Conservation (phyloP, 352 stramenopile species). For the Peronosclerospora sorghi region DNA sequence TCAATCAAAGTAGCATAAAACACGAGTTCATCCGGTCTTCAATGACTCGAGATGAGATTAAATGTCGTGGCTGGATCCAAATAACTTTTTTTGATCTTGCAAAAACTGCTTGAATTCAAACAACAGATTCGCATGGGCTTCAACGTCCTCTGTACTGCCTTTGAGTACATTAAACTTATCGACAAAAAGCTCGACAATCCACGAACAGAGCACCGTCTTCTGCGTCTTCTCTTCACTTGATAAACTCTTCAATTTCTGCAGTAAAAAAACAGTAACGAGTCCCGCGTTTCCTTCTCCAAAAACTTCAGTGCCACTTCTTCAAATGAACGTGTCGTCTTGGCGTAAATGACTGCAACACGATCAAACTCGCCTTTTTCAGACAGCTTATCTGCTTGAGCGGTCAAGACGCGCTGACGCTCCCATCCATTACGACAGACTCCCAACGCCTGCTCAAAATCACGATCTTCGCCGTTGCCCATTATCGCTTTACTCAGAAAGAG, state of each 20-base stretch:
- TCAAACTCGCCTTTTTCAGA: conserved; percentile 82
- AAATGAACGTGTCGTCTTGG: conserved; percentile 83
- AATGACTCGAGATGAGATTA: conserved; percentile 85
- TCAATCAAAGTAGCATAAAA: conserved; percentile 90
- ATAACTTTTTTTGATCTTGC: conserved; percentile 77
- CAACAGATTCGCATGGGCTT: conserved; percentile 73
- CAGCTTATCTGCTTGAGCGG: conserved; percentile 83
- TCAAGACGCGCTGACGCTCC: conserved; percentile 80
- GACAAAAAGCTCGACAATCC: conserved; percentile 89
- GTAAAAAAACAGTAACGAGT: conserved; percentile 79
- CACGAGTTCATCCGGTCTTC: conserved; percentile 85
- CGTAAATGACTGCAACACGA: conserved; percentile 81
- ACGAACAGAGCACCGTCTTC: conserved; percentile 87
- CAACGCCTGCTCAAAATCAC: conserved; percentile 85
- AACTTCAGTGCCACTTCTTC: conserved; percentile 89
- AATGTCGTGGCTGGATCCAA: conserved; percentile 87
- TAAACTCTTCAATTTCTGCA: conserved; percentile 83
- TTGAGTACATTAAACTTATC: conserved; percentile 86
- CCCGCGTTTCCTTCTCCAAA: conserved; percentile 72
- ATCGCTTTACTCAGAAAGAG: conserved; percentile 85
- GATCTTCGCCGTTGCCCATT: conserved; percentile 45
- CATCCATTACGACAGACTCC: conserved; percentile 70
- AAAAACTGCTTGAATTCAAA: conserved; percentile 90
- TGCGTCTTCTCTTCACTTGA: conserved; percentile 82
- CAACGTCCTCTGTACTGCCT: conserved; percentile 71